Conservation (phyloP, 352 stramenopile genomes). For the Phytophthora sp. region DNA sequence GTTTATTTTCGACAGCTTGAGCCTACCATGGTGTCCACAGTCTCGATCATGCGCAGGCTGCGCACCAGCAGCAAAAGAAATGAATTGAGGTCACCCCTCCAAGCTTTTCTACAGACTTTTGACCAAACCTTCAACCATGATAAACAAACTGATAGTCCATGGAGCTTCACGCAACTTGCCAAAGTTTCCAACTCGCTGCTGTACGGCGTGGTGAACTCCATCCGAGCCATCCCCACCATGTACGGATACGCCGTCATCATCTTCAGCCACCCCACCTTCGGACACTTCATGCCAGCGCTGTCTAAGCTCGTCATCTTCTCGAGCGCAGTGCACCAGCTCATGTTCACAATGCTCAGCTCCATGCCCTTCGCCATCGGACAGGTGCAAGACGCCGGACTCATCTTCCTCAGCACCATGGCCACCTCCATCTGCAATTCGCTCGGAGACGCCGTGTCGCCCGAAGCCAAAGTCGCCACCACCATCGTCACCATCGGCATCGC, state of each 20-base stretch:
- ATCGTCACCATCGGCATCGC: conserved; percentile 91
- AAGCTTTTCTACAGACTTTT: no score
- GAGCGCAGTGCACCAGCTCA: conserved; percentile 92
- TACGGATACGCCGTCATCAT: conserved; percentile 96
- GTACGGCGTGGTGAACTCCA: conserved; percentile 91
- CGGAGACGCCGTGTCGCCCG: conserved; percentile 50
- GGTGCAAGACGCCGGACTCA: no score
- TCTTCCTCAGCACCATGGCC: no score
- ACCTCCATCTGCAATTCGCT: conserved; percentile 84
- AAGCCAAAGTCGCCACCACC: conserved; percentile 89
- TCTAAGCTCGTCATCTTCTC: conserved; percentile 95
- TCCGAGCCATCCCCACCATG: conserved; percentile 92
- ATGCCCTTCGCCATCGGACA: conserved; percentile 96
- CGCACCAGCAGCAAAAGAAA: no score
- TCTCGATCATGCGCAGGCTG: no score
- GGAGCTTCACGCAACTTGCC: no score
- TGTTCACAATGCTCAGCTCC: conserved; percentile 85
- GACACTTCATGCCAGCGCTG: conserved; percentile 73
- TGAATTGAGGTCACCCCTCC: no score
- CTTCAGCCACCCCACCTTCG: conserved; percentile 90
- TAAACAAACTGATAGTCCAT: no score
- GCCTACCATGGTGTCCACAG: no score
- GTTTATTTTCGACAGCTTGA: no score
- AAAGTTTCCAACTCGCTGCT: no score
- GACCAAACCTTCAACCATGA: no score